These are phyloP conservation scores for Xylaria sp. DNA, from an alignment of 2,329 filamentous ascomycete species.

Conservation along the genomic window DNA sequence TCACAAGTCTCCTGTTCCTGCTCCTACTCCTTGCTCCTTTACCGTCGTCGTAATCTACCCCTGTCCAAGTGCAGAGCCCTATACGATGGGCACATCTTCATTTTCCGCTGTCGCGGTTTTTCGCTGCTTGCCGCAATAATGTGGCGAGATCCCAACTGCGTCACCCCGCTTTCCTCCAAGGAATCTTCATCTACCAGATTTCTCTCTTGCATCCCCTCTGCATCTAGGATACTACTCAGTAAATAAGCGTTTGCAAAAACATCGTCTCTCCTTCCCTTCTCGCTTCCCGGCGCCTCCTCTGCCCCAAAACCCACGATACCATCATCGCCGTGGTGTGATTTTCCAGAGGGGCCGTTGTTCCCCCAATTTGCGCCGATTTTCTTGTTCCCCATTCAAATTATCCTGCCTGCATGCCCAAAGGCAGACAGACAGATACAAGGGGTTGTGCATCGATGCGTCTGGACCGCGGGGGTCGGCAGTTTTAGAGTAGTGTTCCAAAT, in stretches of 20 bases:
- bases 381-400: constrained; percentile 8
- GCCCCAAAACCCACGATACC: neutral
- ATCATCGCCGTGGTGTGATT: neutral
- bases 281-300: neutral
- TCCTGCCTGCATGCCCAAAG: constrained; percentile 22
- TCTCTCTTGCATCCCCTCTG: neutral
- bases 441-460: constrained; percentile 30
- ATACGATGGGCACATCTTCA: neutral
- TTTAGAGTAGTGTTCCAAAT: constrained; percentile 26
- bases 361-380: constrained; percentile 1
- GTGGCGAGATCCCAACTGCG: constrained; percentile 1
- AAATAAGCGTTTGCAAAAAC: neutral
- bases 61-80: neutral
- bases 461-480: constrained; percentile 27
- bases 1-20: neutral
- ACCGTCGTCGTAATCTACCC: neutral
- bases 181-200: neutral
- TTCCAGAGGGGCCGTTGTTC: neutral
- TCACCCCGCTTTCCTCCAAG: neutral
- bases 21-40: neutral
- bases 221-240: too few relatives aligned
- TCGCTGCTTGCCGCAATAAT: neutral
- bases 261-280: neutral
- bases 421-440: too few relatives aligned
- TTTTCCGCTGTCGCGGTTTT: neutral